phyloP scores from a whole-genome alignment of 2,329 filamentous ascomycete genomes.

The Geosmithia morbida region DNA sequence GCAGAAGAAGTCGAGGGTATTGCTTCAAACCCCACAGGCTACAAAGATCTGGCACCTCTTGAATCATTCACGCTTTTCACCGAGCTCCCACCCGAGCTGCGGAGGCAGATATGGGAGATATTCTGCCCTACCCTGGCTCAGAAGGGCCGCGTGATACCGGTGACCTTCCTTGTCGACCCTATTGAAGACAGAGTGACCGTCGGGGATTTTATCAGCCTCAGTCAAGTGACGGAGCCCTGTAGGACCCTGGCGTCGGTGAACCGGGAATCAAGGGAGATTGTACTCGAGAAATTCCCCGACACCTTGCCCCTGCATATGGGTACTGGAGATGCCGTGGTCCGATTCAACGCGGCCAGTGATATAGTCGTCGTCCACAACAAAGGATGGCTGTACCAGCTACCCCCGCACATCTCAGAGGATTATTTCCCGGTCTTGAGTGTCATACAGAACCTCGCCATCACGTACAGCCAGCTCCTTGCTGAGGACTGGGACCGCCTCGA shows the following conservation, averaged over 20 bases:
- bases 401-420: background rate
- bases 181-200: background rate
- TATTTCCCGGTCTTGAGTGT: background rate
- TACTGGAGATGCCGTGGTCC: constrained; percentile 1
- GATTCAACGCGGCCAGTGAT: constrained; percentile 3
- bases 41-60: background rate
- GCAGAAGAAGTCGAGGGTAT: background rate
- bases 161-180: background rate
- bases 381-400: background rate
- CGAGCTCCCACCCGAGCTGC: constrained; percentile 17
- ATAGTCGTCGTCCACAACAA: constrained; percentile 2
- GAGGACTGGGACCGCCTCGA: background rate
- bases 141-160: constrained; percentile 8
- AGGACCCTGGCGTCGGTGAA: constrained; percentile 2
- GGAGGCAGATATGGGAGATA: constrained; percentile 16
- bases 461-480: background rate
- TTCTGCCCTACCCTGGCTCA: constrained; percentile 14
- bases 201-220: background rate
- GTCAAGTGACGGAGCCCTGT: background rate
- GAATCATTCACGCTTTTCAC: constrained; percentile 7
- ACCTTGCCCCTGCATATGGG: constrained; percentile 1
- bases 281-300: constrained; percentile 2
- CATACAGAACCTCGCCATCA: background rate
- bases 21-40: background rate
- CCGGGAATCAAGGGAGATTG: constrained; percentile 3